Conservation (phyloP, 345 rosid species). For the Xanthoceras sorbifolium region DNA sequence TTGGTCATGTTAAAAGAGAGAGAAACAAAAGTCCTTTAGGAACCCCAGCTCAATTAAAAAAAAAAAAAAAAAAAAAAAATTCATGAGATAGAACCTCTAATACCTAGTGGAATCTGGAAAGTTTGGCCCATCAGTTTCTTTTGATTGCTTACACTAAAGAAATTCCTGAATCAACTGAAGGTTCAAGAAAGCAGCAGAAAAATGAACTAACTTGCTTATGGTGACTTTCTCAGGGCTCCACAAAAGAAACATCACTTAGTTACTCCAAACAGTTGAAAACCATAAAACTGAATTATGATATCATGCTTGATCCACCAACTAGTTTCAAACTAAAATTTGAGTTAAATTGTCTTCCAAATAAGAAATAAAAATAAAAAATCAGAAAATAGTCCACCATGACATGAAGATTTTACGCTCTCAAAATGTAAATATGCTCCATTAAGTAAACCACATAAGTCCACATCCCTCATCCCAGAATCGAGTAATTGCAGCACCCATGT, state of each 20-base stretch:
- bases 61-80: too few relatives aligned
- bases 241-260: background rate
- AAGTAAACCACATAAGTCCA: constrained; percentile 1
- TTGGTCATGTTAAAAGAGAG: too few relatives aligned
- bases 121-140: background rate
- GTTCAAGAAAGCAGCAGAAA: constrained; percentile 1
- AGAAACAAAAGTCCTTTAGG: too few relatives aligned
- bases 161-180: background rate
- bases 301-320: background rate
- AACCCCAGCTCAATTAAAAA: too few relatives aligned
- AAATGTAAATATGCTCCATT: background rate
- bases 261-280: background rate
- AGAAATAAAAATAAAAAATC: constrained; percentile 7
- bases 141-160: background rate
- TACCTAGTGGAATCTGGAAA: background rate
- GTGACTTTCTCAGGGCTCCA: background rate
- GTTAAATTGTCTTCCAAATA: background rate
- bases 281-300: background rate
- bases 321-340: background rate
- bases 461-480: constrained; percentile 9
- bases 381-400: background rate
- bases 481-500: constrained; percentile 30
- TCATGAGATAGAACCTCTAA: background rate
- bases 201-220: background rate
- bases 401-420: background rate